Evolutionary conservation across 352 stramenopile genomes (phyloP).

Genomic region (Phytopythium litorale): DNA sequence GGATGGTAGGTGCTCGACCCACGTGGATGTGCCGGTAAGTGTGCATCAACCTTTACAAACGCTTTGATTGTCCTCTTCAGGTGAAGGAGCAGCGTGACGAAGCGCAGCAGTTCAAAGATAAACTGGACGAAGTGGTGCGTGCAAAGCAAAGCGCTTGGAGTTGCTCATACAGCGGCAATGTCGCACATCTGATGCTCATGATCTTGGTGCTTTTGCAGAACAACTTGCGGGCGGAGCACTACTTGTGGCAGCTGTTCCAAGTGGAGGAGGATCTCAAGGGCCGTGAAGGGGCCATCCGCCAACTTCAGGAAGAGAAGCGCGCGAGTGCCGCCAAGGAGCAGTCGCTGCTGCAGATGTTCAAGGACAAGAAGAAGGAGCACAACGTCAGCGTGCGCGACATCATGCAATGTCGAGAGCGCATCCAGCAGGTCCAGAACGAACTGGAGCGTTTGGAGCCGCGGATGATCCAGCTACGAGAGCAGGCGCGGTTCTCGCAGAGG

Average conservation of each 20-base stretch:
- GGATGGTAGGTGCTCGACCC: constrained; percentile 33
- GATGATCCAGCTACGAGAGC: constrained; percentile 84
- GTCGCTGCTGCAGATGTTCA: constrained; percentile 32
- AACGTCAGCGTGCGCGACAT: constrained; percentile 44
- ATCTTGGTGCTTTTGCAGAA: constrained; percentile 21
- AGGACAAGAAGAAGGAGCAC: constrained; percentile 77
- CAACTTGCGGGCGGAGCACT: constrained; percentile 88
- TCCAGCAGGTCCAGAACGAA: constrained; percentile 78
- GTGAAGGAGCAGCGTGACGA: constrained; percentile 96
- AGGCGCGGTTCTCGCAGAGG: constrained; percentile 80
- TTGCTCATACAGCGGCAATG: too few species aligned
- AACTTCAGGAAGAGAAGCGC: constrained; percentile 36
- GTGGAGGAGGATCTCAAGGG: constrained; percentile 88
- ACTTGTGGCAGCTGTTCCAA: constrained; percentile 96
- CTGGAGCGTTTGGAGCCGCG: constrained; percentile 80
- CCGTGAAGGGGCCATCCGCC: constrained; percentile 72
- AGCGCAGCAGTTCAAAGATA: constrained; percentile 79
- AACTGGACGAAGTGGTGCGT: constrained; percentile 56
- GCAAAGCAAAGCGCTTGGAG: background rate
- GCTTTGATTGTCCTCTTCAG: constrained; percentile 8
- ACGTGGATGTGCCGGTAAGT: background rate
- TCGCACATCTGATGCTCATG: too few species aligned
- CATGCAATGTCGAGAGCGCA: constrained; percentile 59
- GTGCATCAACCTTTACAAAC: background rate
- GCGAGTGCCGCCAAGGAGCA: constrained; percentile 52